Base-by-base conservation (phyloP, 176 grass and related monocot species). In the Eragrostis nindensis region DNA sequence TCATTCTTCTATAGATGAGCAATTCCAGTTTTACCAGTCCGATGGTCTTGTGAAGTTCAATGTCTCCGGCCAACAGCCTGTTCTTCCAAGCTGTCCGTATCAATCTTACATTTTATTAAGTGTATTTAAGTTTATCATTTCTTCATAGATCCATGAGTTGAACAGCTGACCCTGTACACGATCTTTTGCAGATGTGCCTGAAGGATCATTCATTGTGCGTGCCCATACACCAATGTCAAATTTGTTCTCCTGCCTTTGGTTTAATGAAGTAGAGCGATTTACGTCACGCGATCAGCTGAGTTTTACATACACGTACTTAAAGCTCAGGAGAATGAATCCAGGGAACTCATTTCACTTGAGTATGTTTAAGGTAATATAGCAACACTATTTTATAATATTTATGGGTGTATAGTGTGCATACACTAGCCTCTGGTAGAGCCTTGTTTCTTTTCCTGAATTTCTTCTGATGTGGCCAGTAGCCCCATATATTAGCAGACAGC, bases 211-310 rank as follows among this genome's bases (percentile, higher is more conserved):
- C 83, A 92, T 98, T 78, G 90, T 94, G 53, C 87, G 88, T 83
- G 86, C 86, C 8, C 92, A 98, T 83, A 92, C 95, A 55, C 90
- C 90, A 13, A 98, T 94, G 83, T 98, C 92, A 56, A 98, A 98
- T 87, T 87, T 98, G 71, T 98, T 98, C 87, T 94, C 92, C 70
- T 98, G 92, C 46, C 95, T 98, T 82, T 98, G 95, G 92, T 94
- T 94, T 88, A 98, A 94, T 78, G 92, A 91, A 81, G 83, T 94
- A 25, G 84, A 94, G 63, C 82, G 83, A 64, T 98, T 94, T 75
- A 92, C 90, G 5, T 98, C 90, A 47, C 87, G 88, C 54, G 95
- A 94, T 89, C 95, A 98, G 41, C 68, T 94, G 90, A 94, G 95
- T 84, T 94, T 94, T 87, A 47, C 86, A 47, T 98, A 98, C 81